Conservation (phyloP, 805 yeast genomes). For the Saccharomycopsis schoenii region DNA sequence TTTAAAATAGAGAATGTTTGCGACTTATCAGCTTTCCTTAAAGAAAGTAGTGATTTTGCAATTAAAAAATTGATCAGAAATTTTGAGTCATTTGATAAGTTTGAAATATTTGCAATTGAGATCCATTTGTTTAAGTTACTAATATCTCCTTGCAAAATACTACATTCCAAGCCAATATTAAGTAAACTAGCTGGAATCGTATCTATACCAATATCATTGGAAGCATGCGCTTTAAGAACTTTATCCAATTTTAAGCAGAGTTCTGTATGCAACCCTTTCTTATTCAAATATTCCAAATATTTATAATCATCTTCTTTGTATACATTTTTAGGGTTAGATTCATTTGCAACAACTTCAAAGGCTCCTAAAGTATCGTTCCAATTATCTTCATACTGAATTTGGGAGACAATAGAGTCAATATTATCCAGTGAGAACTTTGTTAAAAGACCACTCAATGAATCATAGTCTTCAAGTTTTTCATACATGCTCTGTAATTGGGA, state of each 20-base stretch:
- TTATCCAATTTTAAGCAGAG: conserved; percentile 38
- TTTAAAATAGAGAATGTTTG: conserved; percentile 32
- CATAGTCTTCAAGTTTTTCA: conserved; percentile 80
- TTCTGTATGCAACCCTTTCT: conserved; percentile 67
- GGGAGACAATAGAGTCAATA: conserved; percentile 65
- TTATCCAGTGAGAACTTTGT: conserved; percentile 60
- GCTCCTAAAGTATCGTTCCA: conserved; percentile 87
- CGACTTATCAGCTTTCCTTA: conserved; percentile 26
- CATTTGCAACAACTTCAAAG: conserved; percentile 51
- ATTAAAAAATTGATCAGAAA: conserved; percentile 49
- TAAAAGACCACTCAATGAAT: conserved; percentile 79
- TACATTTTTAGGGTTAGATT: conserved; percentile 18
- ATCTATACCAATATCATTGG: not conserved
- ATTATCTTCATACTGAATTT: conserved; percentile 74
- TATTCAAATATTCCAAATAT: conserved; percentile 58
- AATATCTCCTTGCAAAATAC: conserved; percentile 54
- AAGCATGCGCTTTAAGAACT: not conserved
- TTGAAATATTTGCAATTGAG: conserved; percentile 34
- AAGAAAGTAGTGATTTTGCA: conserved; percentile 50
- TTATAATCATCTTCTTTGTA: conserved; percentile 31
- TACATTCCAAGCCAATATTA: conserved; percentile 62
- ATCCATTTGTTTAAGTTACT: conserved; percentile 50
- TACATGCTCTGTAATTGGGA: conserved; percentile 67
- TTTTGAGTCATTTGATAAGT: conserved; percentile 39
- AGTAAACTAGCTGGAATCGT: conserved; percentile 47